Evolutionary conservation across 2,329 filamentous ascomycete genomes (phyloP), one percentile per base, ranked within the genome.

Genomic region (Neonectria magnoliae): DNA sequence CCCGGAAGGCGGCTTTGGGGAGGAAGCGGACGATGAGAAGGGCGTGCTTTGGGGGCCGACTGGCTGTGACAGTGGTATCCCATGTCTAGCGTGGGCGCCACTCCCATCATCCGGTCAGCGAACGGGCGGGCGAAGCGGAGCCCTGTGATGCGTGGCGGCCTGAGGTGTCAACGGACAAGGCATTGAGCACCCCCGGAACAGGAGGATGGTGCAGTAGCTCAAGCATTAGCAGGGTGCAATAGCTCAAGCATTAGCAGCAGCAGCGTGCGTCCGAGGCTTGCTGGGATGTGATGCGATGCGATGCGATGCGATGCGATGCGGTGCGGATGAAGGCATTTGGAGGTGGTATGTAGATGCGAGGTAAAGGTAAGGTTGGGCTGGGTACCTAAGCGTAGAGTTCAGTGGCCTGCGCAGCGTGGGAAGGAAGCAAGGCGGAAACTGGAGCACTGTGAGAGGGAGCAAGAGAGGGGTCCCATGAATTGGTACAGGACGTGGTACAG

Each of bases 61-160:
- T 74, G 71, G 72, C 52, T 72, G 66, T 54, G 42, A 60, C 52
- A 65, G 57, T 58, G 57, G 64, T 36, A 57, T 50, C 56, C 71
- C 71, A 68, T 74, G 72, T 67, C 62, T 70, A 68, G 68, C 48
- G 55, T 52, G 41, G 45, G 60, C 71, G 72, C 72, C 72, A 74
- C 72, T 71, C 72, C 72, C 72, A 74, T 74, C 72, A 74, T 74
- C 51, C 64, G 64, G 65, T 66, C 70, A 70, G 63, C 63, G 68
- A 72, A 74, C 68, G 53, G 66, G 72, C 62, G 71, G 72, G 67
- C 50, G 66, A 62, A 71, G 66, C 56, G 64, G 66, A 67, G 59
- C 42, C 45, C 31, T 41, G 45, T 62, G 59, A 60, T 51, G 59
- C 50, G 60, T 36, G 41, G 56, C 45, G 61, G 68, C 69, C 61